A percentile compares a stretch with the other conserved stretches of the same genome.
Evolutionary conservation across 257 asterid genomes (phyloP).

Genomic region (Solanum habrochaites): DNA sequence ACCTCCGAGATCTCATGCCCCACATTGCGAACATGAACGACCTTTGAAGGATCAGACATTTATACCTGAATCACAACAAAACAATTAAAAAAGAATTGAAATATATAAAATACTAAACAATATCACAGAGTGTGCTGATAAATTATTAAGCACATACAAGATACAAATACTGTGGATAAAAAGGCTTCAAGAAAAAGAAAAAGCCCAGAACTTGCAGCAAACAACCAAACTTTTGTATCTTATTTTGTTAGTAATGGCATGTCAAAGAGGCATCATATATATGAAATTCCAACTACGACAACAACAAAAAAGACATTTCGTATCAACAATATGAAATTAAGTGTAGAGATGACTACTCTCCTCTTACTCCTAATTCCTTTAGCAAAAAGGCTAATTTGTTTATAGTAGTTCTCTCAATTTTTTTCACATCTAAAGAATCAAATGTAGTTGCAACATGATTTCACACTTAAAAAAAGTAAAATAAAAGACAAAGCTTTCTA

Average conservation of each 20-base stretch:
- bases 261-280: neutral
- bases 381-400: neutral
- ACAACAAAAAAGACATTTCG: neutral
- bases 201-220: neutral
- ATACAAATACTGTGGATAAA: neutral
- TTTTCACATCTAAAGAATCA: neutral
- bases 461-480: neutral
- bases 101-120: neutral
- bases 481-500: neutral
- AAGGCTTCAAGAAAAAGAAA: neutral
- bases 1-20: slow-evolving; percentile 99
- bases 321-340: neutral
- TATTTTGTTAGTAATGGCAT: neutral
- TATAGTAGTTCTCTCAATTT: neutral
- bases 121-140: neutral
- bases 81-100: neutral
- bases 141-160: neutral
- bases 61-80: slow-evolving; percentile 25
- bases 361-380: neutral
- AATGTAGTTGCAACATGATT: neutral
- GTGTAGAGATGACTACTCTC: neutral
- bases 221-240: neutral
- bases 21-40: slow-evolving; percentile 91
- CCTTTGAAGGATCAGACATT: slow-evolving; percentile 94
- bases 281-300: neutral